Evolutionary conservation across 257 asterid species (phyloP), one percentile per base, ranked within the genome.

Genomic region (Fraxinus anomala): DNA sequence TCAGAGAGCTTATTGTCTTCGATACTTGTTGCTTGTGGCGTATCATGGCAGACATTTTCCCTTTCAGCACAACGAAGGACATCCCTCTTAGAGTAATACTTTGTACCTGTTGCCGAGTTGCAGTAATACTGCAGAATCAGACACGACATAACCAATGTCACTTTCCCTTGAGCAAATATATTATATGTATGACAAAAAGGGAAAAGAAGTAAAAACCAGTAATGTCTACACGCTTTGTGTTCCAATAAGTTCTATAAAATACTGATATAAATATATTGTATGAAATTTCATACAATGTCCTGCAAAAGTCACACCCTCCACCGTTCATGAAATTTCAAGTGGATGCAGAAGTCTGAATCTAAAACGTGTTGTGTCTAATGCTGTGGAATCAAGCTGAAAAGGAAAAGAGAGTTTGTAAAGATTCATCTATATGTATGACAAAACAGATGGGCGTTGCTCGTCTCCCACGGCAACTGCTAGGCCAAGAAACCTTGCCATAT

Each of bases 1-100:
- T 56, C 66, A n/a, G 66, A 56, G 26, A 56, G 66, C 66, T 56
- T 56, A 56, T 56, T n/a, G 26, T 56, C 66, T n/a, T 56, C 13
- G 21, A 56, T 56, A 19, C 12, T 5, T 56, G 24, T 56, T 56
- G 66, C 66, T 17, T 56, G 66, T 56, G 66, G 28, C 11, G 21
- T 17, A 56, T 47, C 59, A 47, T 16, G 21, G 59, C 59, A 47
- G 1, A 47, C 8, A 47, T 47, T 47, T 47, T 47, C 59, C 51
- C 51, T 42, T 42, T 42, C 51, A 42, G 51, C 51, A 47, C 59
- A 47, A 16, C 7, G 7, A 16, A 47, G 59, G 59, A 47, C 59
- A 16, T 47, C 59, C 59, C 0, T 47, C 59, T 47, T 47, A n/a
- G 59, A 47, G 59, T 47, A 47, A 16, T 47, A 47, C 59, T 16